Base-by-base conservation (phyloP, 305 asterid genomes). In the Striga hermonthica region DNA sequence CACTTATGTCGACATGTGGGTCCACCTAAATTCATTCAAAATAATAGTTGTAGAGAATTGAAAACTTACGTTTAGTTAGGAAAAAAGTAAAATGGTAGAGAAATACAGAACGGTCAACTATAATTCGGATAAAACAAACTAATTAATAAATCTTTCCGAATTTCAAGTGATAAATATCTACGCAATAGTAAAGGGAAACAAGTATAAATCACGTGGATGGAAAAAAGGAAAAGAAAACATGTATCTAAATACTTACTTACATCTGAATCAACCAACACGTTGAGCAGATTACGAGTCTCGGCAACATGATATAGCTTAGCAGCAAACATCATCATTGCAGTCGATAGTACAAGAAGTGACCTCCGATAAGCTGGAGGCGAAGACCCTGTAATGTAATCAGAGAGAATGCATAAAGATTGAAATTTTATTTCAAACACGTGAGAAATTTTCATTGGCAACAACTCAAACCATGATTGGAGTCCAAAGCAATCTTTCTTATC, bases 1-100 rank as follows among this genome's bases (percentile, higher is more conserved):
- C 96, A 44, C 77, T 81, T 63, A 90, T 86, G 83, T 95, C 95
- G 70, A 93, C 52, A 79, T 73, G 88, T 11, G 95, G 95, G 80
- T 93, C 99, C 65, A 81, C 86, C 99, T 90, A 73, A 58, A 78
- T 62, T 28, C 53, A 62, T 47, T 7, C 68, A 65, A 41, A 60
- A 37, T n/a, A 68, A 47, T 35, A 60, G 49, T 22, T 22, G 31
- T 22, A 22, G 31, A 22, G 31, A 0, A 22, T 22, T n/a, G 28
- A 36, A n/a, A 47, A 40, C 10, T 45, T 44, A 3, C 43, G 22
- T 4, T 59, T 58, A 67, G 16, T 14, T 39, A 22, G 31, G n/a
- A n/a, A 22, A 22, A 4, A 64, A 52, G 64, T 44, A 67, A 67
- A 56, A 67, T 55, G 53, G 66, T 16, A 44, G 16, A 47, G n/a